Base-by-base conservation (phyloP, 208 protist species). In the Wallacemonas sp. region DNA sequence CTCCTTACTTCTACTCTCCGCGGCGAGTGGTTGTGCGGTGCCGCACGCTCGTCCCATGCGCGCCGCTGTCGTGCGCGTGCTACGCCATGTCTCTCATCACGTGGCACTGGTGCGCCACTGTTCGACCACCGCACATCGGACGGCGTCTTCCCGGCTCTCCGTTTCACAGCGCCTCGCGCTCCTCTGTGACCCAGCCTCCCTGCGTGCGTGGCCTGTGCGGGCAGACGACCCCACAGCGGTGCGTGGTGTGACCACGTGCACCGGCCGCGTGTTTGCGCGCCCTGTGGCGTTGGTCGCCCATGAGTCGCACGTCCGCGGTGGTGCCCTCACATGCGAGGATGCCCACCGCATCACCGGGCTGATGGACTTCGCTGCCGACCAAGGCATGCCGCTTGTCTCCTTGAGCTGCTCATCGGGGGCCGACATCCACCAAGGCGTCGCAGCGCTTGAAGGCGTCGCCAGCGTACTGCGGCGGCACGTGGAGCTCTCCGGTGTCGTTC, bases 341-440 rank as follows among this genome's bases (percentile, higher is more conserved):
- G 97, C 98, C 1, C 64, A 88, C 46, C 99, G 99, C 80, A 97
- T 99, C 48, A 98, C 95, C 66, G 98, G 98, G 65, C 81, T 98
- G 44, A 98, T 98, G 97, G 96, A 98, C 52, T 81, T 96, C 52
- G 97, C 97, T 13, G 91, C 97, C 76, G 66, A 79, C 37, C 85
- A 98, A 3, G 97, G 97, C 57, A 91, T 91, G 15, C 98, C 98
- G 27, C 82, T 99, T 15, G 97, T 99, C 55, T 97, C 97, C 59
- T 84, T 99, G 52, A 98, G 98, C 79, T 97, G 99, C 73, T 98
- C 92, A 38, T 96, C 96, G 61, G 98, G 98, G 67, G 98, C 98
- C 1, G 88, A 97, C 58, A 99, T 99, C 52, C 95, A 98, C 79
- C 94, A 98, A 65, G 94, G 94, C 53, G 89, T 99, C 27, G 82